A percentile compares a stretch with the other conserved stretches of the same genome.
These are phyloP conservation scores for Macrophomina pseudophaseolina DNA, from an alignment of 2,329 filamentous ascomycete genomes.

Conservation along the genomic window DNA sequence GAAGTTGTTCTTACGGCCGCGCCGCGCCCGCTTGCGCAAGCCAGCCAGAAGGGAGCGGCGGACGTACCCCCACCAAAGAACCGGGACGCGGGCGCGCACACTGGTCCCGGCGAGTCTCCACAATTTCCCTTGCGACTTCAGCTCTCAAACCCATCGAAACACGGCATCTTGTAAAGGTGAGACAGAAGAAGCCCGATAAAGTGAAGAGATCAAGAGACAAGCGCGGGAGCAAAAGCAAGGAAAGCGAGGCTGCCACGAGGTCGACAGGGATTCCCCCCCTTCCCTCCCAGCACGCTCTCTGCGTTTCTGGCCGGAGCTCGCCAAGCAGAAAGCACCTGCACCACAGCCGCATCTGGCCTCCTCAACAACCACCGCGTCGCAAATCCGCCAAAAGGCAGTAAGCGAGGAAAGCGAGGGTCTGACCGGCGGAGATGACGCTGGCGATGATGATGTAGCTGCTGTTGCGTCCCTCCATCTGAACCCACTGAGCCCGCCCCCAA, in stretches of 20 bases:
- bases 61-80: background rate
- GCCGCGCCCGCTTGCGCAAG: background rate
- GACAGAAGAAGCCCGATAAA: background rate
- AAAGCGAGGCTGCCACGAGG: constrained; percentile 8
- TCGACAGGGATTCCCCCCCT: constrained; percentile 3
- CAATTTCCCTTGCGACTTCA: background rate
- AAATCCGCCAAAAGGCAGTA: background rate
- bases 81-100: background rate
- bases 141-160: constrained; percentile 3
- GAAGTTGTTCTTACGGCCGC: background rate
- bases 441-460: background rate
- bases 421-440: background rate
- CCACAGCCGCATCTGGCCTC: background rate
- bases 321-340: too few species aligned
- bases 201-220: background rate
- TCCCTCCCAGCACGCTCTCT: too few species aligned
- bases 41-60: too few species aligned
- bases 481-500: background rate
- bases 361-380: background rate
- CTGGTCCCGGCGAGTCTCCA: background rate
- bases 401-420: background rate
- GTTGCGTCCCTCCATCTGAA: background rate
- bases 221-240: background rate
- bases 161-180: background rate
- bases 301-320: background rate